Percentiles rank a stretch among this genome's conserved stretches.
Conservation (phyloP, 2,329 filamentous ascomycete genomes). For the Verticillium nonalfalfae region DNA sequence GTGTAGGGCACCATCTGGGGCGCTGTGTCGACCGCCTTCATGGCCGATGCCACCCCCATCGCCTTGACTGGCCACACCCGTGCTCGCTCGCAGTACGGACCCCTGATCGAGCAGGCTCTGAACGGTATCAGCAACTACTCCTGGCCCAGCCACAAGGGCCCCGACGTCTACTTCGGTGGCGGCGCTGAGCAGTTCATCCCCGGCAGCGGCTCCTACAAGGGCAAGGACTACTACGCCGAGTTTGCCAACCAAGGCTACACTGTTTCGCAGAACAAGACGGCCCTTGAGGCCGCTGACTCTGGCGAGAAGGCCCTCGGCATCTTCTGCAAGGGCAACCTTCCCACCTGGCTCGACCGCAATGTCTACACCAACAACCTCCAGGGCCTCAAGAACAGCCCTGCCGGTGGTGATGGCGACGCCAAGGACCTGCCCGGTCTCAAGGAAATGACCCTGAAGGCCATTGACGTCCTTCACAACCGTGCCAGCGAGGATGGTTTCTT, state of each 20-base stretch:
- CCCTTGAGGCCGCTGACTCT: slow-evolving; percentile 51
- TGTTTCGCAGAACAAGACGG: slow-evolving; percentile 68
- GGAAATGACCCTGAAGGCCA: slow-evolving; percentile 84
- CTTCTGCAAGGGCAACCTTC: slow-evolving; percentile 68
- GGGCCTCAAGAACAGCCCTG: slow-evolving; percentile 60
- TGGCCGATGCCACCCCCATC: slow-evolving; percentile 77
- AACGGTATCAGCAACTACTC: slow-evolving; percentile 74
- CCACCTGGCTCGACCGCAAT: slow-evolving; percentile 83
- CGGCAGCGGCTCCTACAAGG: slow-evolving; percentile 56
- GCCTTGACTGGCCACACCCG: slow-evolving; percentile 69
- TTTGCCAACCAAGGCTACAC: slow-evolving; percentile 69
- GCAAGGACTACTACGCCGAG: slow-evolving; percentile 72
- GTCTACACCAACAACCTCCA: slow-evolving; percentile 67
- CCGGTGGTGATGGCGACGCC: slow-evolving; percentile 57
- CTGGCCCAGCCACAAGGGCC: slow-evolving; percentile 68
- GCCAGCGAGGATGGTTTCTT: slow-evolving; percentile 71
- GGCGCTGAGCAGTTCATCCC: slow-evolving; percentile 77
- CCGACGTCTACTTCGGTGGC: slow-evolving; percentile 77
- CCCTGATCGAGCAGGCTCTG: slow-evolving; percentile 70
- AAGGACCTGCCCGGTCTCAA: slow-evolving; percentile 76
- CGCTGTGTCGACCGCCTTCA: slow-evolving; percentile 72
- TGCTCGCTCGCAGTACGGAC: slow-evolving; percentile 60
- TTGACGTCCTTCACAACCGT: slow-evolving; percentile 67
- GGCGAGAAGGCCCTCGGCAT: slow-evolving; percentile 65
- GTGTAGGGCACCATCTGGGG: slow-evolving; percentile 46